A percentile compares a stretch with the other conserved stretches of the same genome.
These are phyloP conservation scores for Mucor plumbeus DNA, from an alignment of 371 early-diverging fungal species.

Conservation along the genomic window DNA sequence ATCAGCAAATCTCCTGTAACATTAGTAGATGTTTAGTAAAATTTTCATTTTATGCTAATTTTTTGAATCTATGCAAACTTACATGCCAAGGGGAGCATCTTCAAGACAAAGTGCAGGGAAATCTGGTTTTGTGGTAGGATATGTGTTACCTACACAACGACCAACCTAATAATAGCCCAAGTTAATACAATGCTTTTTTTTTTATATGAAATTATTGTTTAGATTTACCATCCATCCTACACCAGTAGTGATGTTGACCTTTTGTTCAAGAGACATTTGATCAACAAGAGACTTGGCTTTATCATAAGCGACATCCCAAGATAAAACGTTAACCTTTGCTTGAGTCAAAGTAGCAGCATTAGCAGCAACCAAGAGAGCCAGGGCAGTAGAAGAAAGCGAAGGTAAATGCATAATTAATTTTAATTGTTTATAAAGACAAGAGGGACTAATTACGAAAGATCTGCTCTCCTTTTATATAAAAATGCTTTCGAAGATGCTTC, in stretches of 20 bases:
- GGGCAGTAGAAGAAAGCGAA: constrained; percentile 22
- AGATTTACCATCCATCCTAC: constrained; percentile 37
- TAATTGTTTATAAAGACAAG: neutral
- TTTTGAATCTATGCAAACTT: neutral
- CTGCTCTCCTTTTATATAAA: neutral
- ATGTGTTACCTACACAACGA: constrained; percentile 59
- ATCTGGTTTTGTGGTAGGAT: constrained; percentile 18
- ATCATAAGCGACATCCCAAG: constrained; percentile 46
- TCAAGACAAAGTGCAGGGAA: constrained; percentile 65
- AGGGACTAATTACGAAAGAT: neutral
- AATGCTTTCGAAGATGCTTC: neutral
- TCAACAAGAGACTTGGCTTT: constrained; percentile 38
- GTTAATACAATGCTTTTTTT: neutral
- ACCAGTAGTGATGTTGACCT: constrained; percentile 53
- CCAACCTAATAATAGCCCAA: constrained; percentile 4
- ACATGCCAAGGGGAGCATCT: constrained; percentile 46
- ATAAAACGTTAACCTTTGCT: constrained; percentile 16
- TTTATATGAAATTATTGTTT: neutral
- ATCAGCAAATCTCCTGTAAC: constrained; percentile 33
- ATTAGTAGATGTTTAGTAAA: too few species aligned
- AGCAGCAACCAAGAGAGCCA: constrained; percentile 6
- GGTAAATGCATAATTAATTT: constrained; percentile 17
- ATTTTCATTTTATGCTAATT: neutral
- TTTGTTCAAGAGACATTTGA: constrained; percentile 45
- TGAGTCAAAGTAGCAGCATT: neutral